phyloP scores from a whole-genome alignment of 768 basidiomycete species.

The Boletus tomentosulus region DNA sequence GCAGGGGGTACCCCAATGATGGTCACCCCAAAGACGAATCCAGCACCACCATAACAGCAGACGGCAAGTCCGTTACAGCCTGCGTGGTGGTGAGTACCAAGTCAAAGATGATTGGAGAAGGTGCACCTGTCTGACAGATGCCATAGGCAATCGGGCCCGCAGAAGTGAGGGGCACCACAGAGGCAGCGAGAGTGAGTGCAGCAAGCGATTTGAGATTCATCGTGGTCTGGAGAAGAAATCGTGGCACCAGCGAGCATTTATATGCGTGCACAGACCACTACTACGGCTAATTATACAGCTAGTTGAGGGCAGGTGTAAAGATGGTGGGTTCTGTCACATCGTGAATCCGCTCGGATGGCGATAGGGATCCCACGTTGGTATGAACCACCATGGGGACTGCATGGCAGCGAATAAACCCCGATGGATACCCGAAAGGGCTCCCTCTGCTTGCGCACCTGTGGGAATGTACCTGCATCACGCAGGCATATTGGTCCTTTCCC shows the following conservation, averaged over 20 bases:
- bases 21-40: constrained; percentile 23
- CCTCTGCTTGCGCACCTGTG: too few relatives aligned
- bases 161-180: constrained; percentile 4
- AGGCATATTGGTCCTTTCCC: too few relatives aligned
- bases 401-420: too few relatives aligned
- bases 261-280: too few relatives aligned
- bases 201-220: constrained; percentile 27
- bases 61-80: constrained; percentile 24
- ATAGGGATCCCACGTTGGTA: too few relatives aligned
- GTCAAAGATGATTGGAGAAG: too few relatives aligned
- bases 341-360: too few relatives aligned
- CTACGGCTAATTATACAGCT: constrained; percentile 1
- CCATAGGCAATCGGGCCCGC: constrained; percentile 23
- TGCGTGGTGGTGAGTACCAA: neutral
- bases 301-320: neutral
- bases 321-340: too few relatives aligned
- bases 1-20: constrained; percentile 17
- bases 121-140: constrained; percentile 22
- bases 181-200: constrained; percentile 15
- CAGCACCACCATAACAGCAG: constrained; percentile 22
- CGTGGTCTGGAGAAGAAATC: neutral
- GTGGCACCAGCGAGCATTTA: neutral
- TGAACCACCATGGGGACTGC: too few relatives aligned
- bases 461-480: too few relatives aligned
- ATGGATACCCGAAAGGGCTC: too few relatives aligned